Base-by-base conservation (phyloP, 169 alveolate genomes). In the Cryptosporidium tyzzeri region DNA sequence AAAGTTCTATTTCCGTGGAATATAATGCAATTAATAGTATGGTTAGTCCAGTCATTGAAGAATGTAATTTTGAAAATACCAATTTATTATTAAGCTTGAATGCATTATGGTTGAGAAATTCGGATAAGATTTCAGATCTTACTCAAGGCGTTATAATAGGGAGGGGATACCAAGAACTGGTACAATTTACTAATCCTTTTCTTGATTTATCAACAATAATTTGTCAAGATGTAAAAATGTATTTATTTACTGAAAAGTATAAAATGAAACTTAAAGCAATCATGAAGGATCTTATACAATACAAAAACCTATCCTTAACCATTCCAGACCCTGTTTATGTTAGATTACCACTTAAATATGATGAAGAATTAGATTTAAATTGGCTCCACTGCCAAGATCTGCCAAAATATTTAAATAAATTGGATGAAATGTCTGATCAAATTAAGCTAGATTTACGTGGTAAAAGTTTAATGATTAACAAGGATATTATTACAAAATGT, bases 101-200 rank as follows among this genome's bases (percentile, higher is more conserved):
- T 45, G 45, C 45, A n/a, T 50, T 80, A 12, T 80, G 89, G 89
- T 23, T 80, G 59, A 69, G 23, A 16, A 29, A 50, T 16, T 26
- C 7, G 12, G 31, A 39, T 26, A 59, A 39, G 50, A 14, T 62
- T 31, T 39, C 75, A 44, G 51, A 44, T 16, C 18, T 44, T 21
- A 62, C 18, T 9, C 86, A 73, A 65, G 59, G 80, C 0, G 45
- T 62, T 8, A 61, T 62, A 8, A 18, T 80, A 2, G 89, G 89
- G 16, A 80, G 65, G 26, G 89, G 89, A 31, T 80, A 80, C 31
- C 39, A 61, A 41, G 75, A 65, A 45, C n/a, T 80, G 23, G 3
- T 80, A 3, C 70, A 80, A 29, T 59, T 80, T 41, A 55, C 1
- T 1, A 51, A 62, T 23, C 59, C 74, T n/a, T 37, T 62, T 18